These are phyloP conservation scores for Tephrocybe sp. DNA, from an alignment of 768 basidiomycete genomes.

Conservation along the genomic window DNA sequence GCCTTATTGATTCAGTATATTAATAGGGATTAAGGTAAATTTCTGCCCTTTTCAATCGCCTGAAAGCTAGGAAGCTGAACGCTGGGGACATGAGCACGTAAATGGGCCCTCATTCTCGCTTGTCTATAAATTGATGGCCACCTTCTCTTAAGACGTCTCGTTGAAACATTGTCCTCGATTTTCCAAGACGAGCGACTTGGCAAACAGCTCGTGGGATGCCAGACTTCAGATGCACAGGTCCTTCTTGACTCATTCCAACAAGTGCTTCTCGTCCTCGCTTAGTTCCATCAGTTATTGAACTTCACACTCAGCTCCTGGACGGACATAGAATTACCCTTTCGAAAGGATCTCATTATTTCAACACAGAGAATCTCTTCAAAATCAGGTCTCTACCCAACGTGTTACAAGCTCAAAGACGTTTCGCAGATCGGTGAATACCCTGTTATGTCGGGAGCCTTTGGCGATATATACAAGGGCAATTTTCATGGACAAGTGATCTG, in stretches of 20 bases:
- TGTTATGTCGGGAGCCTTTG: not conserved
- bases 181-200: not conserved
- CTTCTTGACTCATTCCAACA: not conserved
- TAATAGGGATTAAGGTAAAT: too few relatives aligned
- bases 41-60: too few relatives aligned
- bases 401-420: not conserved
- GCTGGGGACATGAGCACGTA: too few relatives aligned
- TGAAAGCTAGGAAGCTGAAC: too few relatives aligned
- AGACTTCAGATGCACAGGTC: not conserved
- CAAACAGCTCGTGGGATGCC: not conserved
- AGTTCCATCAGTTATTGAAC: not conserved
- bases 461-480: constrained; percentile 3
- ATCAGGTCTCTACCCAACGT: not conserved
- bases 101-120: too few relatives aligned
- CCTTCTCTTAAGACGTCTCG: too few relatives aligned
- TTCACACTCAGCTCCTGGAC: constrained; percentile 2
- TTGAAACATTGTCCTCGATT: not conserved
- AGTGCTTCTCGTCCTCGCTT: not conserved
- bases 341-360: not conserved
- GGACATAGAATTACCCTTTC: not conserved
- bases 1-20: too few relatives aligned
- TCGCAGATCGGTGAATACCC: not conserved
- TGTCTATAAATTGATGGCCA: too few relatives aligned
- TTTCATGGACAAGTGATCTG: constrained; percentile 5
- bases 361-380: not conserved